Conservation (phyloP, 2,329 filamentous ascomycete species). For the Didymella keratinophila region DNA sequence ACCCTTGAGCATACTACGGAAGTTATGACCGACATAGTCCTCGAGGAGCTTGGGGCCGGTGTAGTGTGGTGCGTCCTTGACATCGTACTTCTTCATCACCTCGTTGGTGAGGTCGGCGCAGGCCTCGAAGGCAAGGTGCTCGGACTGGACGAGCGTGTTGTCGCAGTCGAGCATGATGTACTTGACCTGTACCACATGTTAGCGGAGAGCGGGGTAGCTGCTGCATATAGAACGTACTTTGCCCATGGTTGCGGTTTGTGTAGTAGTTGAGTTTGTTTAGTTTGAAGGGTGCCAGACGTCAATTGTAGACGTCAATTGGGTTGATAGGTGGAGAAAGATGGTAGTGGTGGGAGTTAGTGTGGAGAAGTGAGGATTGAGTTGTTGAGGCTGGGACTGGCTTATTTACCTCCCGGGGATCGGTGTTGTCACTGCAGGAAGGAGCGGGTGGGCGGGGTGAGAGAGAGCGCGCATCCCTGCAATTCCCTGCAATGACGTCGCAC, state of each 20-base stretch:
- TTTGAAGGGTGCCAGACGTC: slow-evolving; percentile 1
- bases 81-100: slow-evolving; percentile 73
- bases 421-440: slow-evolving; percentile 36
- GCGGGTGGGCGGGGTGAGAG: slow-evolving; percentile 18
- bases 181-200: slow-evolving; percentile 49
- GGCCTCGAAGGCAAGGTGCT: slow-evolving; percentile 89
- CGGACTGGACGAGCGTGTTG: slow-evolving; percentile 93
- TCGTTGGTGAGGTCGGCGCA: slow-evolving; percentile 89
- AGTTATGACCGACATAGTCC: slow-evolving; percentile 94
- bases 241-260: slow-evolving; percentile 41
- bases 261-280: slow-evolving; percentile 19
- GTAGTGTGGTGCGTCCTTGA: slow-evolving; percentile 73
- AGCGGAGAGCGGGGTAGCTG: slow-evolving; percentile 33
- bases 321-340: slow-evolving; percentile 18
- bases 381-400: slow-evolving; percentile 21
- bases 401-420: slow-evolving; percentile 10
- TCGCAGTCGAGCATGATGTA: slow-evolving; percentile 67
- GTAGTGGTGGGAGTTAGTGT: slow-evolving; percentile 10
- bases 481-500: slow-evolving; percentile 36
- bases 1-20: slow-evolving; percentile 85
- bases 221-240: slow-evolving; percentile 31
- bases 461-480: too few relatives aligned
- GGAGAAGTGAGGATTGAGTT: slow-evolving; percentile 11
- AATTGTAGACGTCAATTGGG: slow-evolving; percentile 32
- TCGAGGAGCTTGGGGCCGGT: slow-evolving; percentile 79